These are phyloP conservation scores for Pichia sp. DNA, from an alignment of 1,139 yeast species.

Conservation along the genomic window DNA sequence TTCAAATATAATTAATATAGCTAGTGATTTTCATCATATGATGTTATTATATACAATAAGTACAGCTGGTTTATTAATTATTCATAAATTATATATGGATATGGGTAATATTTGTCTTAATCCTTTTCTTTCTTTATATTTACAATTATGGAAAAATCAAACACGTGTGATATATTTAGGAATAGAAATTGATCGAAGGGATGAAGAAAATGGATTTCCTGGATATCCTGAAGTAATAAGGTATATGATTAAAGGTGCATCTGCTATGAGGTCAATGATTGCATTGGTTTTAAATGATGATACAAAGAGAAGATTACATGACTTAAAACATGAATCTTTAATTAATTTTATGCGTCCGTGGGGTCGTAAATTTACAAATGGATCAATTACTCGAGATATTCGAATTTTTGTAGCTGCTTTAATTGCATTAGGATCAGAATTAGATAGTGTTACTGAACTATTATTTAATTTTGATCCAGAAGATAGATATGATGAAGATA, in stretches of 20 bases:
- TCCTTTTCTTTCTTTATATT: conserved; percentile 53
- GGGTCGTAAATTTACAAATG: conserved; percentile 50
- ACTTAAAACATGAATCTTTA: conserved; percentile 49
- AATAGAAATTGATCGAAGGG: conserved; percentile 55
- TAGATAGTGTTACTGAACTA: conserved; percentile 47
- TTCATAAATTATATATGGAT: conserved; percentile 45
- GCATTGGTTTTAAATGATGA: conserved; percentile 54
- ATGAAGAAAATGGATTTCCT: conserved; percentile 38
- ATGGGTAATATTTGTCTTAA: conserved; percentile 41
- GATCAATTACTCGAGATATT: conserved; percentile 53
- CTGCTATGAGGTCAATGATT: conserved; percentile 55
- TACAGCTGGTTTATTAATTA: conserved; percentile 44
- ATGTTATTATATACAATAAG: conserved; percentile 47
- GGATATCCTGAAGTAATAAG: conserved; percentile 35
- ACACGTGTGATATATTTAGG: conserved; percentile 53
- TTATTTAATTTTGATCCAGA: conserved; percentile 54
- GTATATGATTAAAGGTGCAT: conserved; percentile 53
- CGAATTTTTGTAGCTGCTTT: conserved; percentile 42
- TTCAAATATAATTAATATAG: conserved; percentile 22
- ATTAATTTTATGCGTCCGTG: conserved; percentile 55
- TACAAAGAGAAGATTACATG: conserved; percentile 38
- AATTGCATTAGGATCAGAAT: conserved; percentile 38
- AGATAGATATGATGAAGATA: conserved; percentile 69
- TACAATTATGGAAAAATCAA: conserved; percentile 59
- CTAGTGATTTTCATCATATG: conserved; percentile 32